Conservation (phyloP, 139 green algal species). For the Limnomonas spitsbergensis region DNA sequence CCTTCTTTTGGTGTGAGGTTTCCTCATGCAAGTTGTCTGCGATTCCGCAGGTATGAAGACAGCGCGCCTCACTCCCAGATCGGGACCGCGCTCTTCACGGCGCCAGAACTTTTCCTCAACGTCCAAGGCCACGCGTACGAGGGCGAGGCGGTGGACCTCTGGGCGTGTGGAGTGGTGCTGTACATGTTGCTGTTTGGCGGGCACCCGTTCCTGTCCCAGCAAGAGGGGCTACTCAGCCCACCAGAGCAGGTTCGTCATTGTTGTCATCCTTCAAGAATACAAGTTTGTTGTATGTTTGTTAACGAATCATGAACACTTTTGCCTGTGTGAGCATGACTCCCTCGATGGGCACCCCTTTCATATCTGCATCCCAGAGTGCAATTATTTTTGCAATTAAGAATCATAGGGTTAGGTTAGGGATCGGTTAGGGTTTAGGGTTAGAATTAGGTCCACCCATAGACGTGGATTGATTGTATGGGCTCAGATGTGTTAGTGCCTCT, state of each 20-base stretch:
- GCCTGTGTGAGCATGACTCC: too few relatives aligned
- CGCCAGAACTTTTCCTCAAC: constrained; percentile 45
- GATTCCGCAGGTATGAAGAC: constrained; percentile 16
- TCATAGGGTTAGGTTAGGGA: too few relatives aligned
- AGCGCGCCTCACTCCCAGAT: constrained; percentile 36
- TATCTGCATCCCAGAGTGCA: too few relatives aligned
- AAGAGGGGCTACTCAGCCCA: neutral
- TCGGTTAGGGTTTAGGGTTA: too few relatives aligned
- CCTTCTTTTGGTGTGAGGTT: constrained; percentile 58
- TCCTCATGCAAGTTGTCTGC: constrained; percentile 65
- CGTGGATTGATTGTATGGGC: too few relatives aligned
- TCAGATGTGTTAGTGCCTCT: too few relatives aligned
- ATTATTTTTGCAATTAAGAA: too few relatives aligned
- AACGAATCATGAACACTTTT: too few relatives aligned
- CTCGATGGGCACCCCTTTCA: too few relatives aligned
- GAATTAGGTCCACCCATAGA: too few relatives aligned
- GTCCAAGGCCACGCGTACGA: constrained; percentile 29
- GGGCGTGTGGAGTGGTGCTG: constrained; percentile 26
- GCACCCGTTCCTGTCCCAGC: neutral
- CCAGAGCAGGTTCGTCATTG: neutral
- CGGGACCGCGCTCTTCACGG: constrained; percentile 46
- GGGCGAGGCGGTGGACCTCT: constrained; percentile 48
- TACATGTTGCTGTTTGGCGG: constrained; percentile 12
- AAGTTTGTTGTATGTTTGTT: too few relatives aligned
- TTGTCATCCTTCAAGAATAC: too few relatives aligned